Evolutionary conservation across 495 filamentous ascomycete species (phyloP), one percentile per base, ranked within the genome.

Genomic region (Trichoderma gamsii): DNA sequence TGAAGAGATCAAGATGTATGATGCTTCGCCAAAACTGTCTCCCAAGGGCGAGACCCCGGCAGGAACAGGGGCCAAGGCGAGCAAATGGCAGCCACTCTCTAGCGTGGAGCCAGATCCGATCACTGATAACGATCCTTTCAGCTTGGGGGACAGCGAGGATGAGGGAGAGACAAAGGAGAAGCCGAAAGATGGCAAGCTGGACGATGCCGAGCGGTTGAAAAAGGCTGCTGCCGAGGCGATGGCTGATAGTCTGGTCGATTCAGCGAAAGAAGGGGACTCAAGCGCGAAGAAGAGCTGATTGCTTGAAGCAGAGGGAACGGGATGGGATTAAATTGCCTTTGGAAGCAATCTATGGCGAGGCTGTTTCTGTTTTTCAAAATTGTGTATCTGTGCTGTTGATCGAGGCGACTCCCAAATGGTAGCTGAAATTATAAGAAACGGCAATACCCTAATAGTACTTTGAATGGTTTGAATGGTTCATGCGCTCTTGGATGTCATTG

Each of bases 11-110:
- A 89, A 90, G 70, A 77, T 88, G n/a, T 92, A 92, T 74, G 80
- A 86, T 68, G 80, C 86, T 25, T 85, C 90, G 23, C 81, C 86
- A 52, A 78, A 79, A 68, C 72, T 80, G 32, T 77, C 81, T 25
- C 82, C 79, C 25, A 80, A 80, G 21, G 75, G 75, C 27, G 72
- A 67, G 29, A 64, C 71, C 56, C 52, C 74, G 23, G 70, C 72
- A 41, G 71, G 71, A 38, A 69, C 73, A 43, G 76, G 78, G 29
- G 82, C 81, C 73, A 95, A 91, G 79, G 79, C 85, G 16, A 96
- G 91, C 83, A 99, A 99, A 80, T 99, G 95, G 95, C 94, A 99
- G 77, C 95, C 96, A 18, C 80, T 99, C 66, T 90, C 92, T 41
- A 86, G 89, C 0, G 87, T 97, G 7, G 93, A 96, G 59, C 95